A percentile compares a stretch with the other conserved stretches of the same genome.
Evolutionary conservation across 352 stramenopile genomes (phyloP).

Genomic region (Phytophthora palmivora): DNA sequence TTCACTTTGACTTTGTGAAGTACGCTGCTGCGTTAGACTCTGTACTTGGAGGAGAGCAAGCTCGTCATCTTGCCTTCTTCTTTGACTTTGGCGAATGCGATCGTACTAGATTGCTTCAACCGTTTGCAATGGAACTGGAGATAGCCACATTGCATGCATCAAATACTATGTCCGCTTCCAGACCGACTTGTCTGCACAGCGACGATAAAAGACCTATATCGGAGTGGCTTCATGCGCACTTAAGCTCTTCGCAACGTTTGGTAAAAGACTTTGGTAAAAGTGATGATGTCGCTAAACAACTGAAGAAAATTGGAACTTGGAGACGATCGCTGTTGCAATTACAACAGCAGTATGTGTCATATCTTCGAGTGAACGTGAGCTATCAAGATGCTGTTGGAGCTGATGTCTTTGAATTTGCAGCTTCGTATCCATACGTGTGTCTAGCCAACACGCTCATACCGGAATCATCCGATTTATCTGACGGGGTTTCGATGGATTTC

Average conservation of each 20-base stretch:
- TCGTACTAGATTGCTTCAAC: slow-evolving; percentile 8
- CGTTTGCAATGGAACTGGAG: slow-evolving; percentile 33
- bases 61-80: slow-evolving; percentile 41
- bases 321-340: slow-evolving; percentile 31
- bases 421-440: slow-evolving; percentile 52
- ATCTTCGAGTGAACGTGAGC: slow-evolving; percentile 31
- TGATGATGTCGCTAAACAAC: slow-evolving; percentile 6
- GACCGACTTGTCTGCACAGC: background rate
- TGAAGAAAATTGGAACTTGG: slow-evolving; percentile 6
- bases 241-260: slow-evolving; percentile 2
- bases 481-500: slow-evolving; percentile 30
- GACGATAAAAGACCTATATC: slow-evolving; percentile 38
- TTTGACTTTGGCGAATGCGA: slow-evolving; percentile 27
- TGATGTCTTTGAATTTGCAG: slow-evolving; percentile 61
- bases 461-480: slow-evolving; percentile 7
- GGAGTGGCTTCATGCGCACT: slow-evolving; percentile 42
- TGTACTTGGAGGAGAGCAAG: slow-evolving; percentile 25
- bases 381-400: slow-evolving; percentile 50
- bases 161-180: slow-evolving; percentile 1
- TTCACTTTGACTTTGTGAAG: slow-evolving; percentile 53
- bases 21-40: slow-evolving; percentile 26
- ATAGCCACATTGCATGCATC: background rate
- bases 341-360: slow-evolving; percentile 37
- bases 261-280: background rate
- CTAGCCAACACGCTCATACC: slow-evolving; percentile 15